phyloP scores from a whole-genome alignment of 176 grass and related monocot genomes.

The Urochloa ruziziensis region DNA sequence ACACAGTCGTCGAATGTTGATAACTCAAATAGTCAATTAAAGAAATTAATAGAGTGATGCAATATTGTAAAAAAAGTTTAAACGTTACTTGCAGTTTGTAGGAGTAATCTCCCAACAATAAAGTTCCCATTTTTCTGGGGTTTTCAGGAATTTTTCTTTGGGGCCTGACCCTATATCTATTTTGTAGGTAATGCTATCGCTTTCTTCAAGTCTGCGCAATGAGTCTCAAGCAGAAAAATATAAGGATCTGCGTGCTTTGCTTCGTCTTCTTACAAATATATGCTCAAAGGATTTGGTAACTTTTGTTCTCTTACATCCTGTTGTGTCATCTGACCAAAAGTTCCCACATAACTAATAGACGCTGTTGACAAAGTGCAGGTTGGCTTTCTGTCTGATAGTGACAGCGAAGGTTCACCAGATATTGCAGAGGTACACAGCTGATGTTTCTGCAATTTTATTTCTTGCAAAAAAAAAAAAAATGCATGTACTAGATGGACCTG shows the following conservation, averaged over 20 bases:
- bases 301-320: conserved; percentile 6
- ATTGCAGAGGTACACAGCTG: conserved; percentile 77
- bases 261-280: conserved; percentile 95
- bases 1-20: background rate
- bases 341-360: conserved; percentile 30
- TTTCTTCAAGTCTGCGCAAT: conserved; percentile 78
- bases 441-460: conserved; percentile 15
- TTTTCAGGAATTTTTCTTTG: conserved; percentile 1
- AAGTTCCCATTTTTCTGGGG: background rate
- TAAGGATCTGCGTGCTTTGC: conserved; percentile 95
- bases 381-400: conserved; percentile 72
- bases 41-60: background rate
- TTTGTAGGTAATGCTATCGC: conserved; percentile 78
- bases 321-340: conserved; percentile 18
- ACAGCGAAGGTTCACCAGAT: conserved; percentile 63
- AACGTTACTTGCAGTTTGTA: conserved; percentile 13
- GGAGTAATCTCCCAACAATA: background rate
- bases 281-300: conserved; percentile 97
- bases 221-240: conserved; percentile 96
- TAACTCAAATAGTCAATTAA: background rate
- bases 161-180: conserved; percentile 22
- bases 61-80: conserved; percentile 10
- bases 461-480: conserved; percentile 21
- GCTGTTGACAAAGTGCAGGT: conserved; percentile 60
- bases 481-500: background rate